Evolutionary conservation across 176 grass and related monocot species (phyloP), one percentile per base, ranked within the genome.

Genomic region (Themeda triandra): DNA sequence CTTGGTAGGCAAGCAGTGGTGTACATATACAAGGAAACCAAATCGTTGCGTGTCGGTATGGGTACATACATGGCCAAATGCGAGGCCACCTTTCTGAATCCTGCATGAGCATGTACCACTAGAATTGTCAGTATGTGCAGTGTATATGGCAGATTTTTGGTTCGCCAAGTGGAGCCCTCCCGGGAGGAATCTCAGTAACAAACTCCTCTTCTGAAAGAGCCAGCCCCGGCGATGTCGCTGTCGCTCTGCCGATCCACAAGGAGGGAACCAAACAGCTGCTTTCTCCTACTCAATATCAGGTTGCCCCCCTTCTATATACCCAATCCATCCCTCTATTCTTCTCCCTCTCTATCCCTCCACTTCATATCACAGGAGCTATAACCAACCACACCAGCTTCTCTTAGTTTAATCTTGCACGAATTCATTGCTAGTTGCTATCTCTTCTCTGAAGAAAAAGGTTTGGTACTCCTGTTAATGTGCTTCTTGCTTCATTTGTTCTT

Each of bases 121-220:
- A 35, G 60, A 92, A 81, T 32, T 81, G 66, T 73, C 63, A 74
- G 77, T 87, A 46, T 60, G 67, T 41, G 42, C 71, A 18, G 77
- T 76, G 62, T 67, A 56, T 66, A 83, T 84, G 29, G 30, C 73
- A 56, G 40, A 64, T 68, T 80, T 82, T 79, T 80, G 67, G 66
- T 63, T 76, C 24, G 77, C 42, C 24, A 28, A 44, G 80, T 86
- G 86, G 92, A 80, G 4, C 86, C 89, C 81, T 30, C 74, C 17
- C 0, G 21, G 19, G 33, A 77, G 89, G 92, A 94, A 92, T 94
- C 89, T 92, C 85, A 83, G 84, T 80, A 94, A 94, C 36, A 0
- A 6, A 6, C 36, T 37, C 36, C 3, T 40, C 80, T 74, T 82
- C 74, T 67, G 82, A 84, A 66, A 60, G 59, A 12, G n/a, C 56